Base-by-base conservation (phyloP, 495 filamentous ascomycete species). In the Talaromyces trachyspermus region DNA sequence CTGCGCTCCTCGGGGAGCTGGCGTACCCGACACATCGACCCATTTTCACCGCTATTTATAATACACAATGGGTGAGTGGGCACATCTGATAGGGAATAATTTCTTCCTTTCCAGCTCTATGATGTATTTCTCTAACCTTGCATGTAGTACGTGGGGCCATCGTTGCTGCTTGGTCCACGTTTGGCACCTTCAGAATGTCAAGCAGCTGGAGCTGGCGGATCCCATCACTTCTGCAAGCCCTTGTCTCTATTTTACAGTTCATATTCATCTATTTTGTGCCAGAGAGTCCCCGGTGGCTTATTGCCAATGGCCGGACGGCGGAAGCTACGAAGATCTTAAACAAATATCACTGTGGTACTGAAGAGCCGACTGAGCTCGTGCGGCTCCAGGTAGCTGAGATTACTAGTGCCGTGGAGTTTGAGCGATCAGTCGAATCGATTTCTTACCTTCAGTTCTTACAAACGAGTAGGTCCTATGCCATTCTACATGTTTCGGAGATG, bases 101-200 rank as follows among this genome's bases (percentile, higher is more conserved):
- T 6, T 74, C 68, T 50, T 61, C 77, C 48, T 81, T 75, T 76
- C 76, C 79, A n/a, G n/a, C n/a, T n/a, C n/a, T n/a, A n/a, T n/a
- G n/a, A n/a, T 32, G 29, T 32, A 4, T 32, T 14, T 1, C 15
- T 32, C 9, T 32, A 32, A n/a, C 29, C 15, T 32, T 11, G 12
- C 29, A 32, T 14, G 2, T 32, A 14, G 29, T 32, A 58, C 65
- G 75, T 24, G 80, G 80, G 17, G 73, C 76, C 46, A 61, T 78
- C 23, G 55, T 59, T 59, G 60, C 55, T 0, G 48, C 53, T 25
- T 54, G 54, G 45, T 20, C 24, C 29, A 55, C 56, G 10, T 58
- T 45, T 32, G 56, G 56, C 17, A 51, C 57, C 4, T 58, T 56
- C 35, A 49, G 57, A 18, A 63, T 66, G 39, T 32, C 51, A 7